A percentile compares a stretch with the other conserved stretches of the same genome.
Conservation (phyloP, 106 monocot genomes). For the Acorus calamus region DNA sequence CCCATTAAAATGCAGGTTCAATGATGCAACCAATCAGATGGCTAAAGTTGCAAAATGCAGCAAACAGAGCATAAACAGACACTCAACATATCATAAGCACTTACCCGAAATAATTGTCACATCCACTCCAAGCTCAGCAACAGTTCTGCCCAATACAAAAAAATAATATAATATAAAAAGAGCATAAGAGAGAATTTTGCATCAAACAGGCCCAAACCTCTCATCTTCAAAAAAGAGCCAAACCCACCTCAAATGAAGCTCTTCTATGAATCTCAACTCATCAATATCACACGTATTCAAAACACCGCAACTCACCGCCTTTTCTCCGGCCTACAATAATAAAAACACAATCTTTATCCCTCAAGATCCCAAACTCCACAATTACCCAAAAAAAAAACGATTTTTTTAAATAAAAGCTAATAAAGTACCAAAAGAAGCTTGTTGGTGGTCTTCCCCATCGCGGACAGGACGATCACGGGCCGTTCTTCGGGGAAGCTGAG, state of each 20-base stretch:
- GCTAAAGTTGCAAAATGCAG: neutral
- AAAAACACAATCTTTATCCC: neutral
- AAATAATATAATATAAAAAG: neutral
- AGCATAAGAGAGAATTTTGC: neutral
- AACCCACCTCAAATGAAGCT: constrained; percentile 56
- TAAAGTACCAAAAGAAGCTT: constrained; percentile 45
- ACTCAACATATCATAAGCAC: neutral
- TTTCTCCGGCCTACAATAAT: constrained; percentile 60
- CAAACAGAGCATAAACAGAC: neutral
- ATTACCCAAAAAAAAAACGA: neutral
- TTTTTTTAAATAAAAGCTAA: neutral
- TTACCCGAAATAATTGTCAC: constrained; percentile 46
- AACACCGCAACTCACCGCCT: constrained; percentile 65
- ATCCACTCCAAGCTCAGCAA: constrained; percentile 66
- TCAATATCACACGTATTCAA: constrained; percentile 49
- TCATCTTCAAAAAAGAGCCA: neutral
- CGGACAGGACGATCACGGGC: constrained; percentile 78
- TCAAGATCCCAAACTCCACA: neutral
- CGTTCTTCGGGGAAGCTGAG: constrained; percentile 54
- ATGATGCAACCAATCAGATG: too few relatives aligned
- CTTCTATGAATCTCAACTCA: constrained; percentile 50
- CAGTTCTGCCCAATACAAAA: constrained; percentile 35
- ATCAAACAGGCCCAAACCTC: neutral
- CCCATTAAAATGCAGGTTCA: too few relatives aligned
- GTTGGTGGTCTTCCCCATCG: constrained; percentile 90